Evolutionary conservation across 306 rosid genomes (phyloP), one percentile per base, ranked within the genome.

Genomic region (Lathyrus sativus): DNA sequence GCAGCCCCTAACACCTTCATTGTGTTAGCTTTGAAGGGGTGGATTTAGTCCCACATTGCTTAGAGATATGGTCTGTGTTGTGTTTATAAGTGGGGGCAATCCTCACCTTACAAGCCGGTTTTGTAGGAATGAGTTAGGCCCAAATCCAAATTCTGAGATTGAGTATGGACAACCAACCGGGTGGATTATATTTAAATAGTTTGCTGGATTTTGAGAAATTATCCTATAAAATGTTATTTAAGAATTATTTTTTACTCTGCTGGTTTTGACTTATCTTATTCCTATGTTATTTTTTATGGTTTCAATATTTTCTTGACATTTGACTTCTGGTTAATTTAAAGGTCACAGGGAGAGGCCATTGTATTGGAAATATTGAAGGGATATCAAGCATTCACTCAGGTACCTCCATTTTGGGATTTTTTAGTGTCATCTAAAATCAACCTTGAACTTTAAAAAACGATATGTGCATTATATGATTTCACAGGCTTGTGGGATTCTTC

Each of bases 311-410:
- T 65, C 55, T 64, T 18, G 43, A 42, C 38, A 41, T 59, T 28
- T 87, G 39, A 65, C n/a, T 73, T 17, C 45, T 55, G 58, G 65
- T 72, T 69, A 67, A 79, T 78, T 76, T 81, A 73, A 76, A 92
- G 98, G 89, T 92, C 98, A 70, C 96, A 86, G 78, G 96, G 98
- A 67, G 98, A 92, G 85, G 96, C 98, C 74, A 92, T 92, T 85
- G 91, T 92, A 55, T 82, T 92, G 87, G 98, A 92, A 83, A 85
- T 92, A 72, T 81, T 92, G 58, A 92, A 92, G 89, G 98, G 96
- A 75, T 92, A 92, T 82, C 98, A 92, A 76, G 98, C 98, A 68
- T 90, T 92, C 74, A 90, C 98, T 71, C 98, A 92, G 96, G 98
- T 88, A 76, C 26, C 57, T 18, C 37, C 44, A 43, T 49, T 57